These are phyloP conservation scores for Polygonum maritimum DNA, from an alignment of 148 eudicot genomes.

Conservation along the genomic window DNA sequence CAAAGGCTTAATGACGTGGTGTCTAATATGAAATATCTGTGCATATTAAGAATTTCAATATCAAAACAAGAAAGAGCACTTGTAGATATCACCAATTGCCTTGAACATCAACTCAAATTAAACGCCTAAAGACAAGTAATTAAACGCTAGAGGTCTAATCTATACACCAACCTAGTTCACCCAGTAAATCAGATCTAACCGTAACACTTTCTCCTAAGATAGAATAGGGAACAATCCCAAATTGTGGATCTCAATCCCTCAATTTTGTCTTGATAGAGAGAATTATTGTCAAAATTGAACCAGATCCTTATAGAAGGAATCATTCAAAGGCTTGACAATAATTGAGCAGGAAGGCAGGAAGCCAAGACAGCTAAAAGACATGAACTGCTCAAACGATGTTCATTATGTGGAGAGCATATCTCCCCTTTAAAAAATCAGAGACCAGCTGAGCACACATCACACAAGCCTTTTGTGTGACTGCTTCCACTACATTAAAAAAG, in stretches of 20 bases:
- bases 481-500: neutral
- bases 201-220: neutral
- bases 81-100: too few species aligned
- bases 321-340: neutral
- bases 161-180: neutral
- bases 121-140: neutral
- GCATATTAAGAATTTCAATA: too few species aligned
- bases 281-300: neutral
- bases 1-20: too few species aligned
- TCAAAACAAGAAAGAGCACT: too few species aligned
- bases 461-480: neutral
- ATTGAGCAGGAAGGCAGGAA: slow-evolving; percentile 1
- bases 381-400: neutral
- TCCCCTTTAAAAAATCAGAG: neutral
- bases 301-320: neutral
- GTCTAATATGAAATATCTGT: too few species aligned
- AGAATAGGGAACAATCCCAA: neutral
- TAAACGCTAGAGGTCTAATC: neutral
- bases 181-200: neutral
- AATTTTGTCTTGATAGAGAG: neutral
- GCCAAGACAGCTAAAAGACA: slow-evolving; percentile 1
- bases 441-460: neutral
- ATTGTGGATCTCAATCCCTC: neutral
- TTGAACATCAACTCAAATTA: neutral
- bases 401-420: slow-evolving; percentile 1